A percentile compares a stretch with the other conserved stretches of the same genome.
Evolutionary conservation across 1,284 basidiomycete genomes (phyloP).

Genomic region (Mycena sp.): DNA sequence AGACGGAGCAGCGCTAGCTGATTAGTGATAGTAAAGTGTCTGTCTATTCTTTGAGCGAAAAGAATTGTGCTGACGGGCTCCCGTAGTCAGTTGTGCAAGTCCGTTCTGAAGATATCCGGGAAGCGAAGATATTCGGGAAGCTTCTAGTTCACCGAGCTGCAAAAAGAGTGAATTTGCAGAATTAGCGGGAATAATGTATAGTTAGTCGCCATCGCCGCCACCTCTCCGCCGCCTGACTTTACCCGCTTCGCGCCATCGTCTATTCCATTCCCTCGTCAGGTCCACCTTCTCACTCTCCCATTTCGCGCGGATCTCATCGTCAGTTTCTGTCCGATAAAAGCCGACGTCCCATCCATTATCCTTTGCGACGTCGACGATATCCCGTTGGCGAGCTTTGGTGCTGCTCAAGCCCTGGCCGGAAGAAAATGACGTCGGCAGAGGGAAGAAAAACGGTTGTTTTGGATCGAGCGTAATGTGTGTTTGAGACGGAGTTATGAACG

Average conservation of each 20-base stretch:
- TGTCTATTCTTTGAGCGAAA: neutral
- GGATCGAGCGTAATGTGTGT: conserved; percentile 52
- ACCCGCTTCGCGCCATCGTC: conserved; percentile 79
- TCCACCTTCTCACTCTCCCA: conserved; percentile 80
- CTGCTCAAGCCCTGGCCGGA: conserved; percentile 29
- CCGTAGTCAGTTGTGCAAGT: neutral
- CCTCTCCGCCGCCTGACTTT: conserved; percentile 70
- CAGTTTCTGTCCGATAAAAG: conserved; percentile 63
- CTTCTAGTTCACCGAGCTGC: too few relatives aligned
- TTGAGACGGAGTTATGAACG: conserved; percentile 11
- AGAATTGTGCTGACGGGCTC: neutral
- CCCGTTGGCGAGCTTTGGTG: conserved; percentile 46
- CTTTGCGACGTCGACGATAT: conserved; percentile 53
- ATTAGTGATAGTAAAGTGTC: neutral
- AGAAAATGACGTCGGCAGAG: conserved; percentile 42
- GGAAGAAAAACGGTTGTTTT: conserved; percentile 72
- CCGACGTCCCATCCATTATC: conserved; percentile 55
- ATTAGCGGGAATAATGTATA: too few relatives aligned
- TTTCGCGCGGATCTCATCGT: conserved; percentile 68
- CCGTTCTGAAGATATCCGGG: neutral
- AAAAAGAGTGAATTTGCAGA: too few relatives aligned
- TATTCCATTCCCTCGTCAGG: conserved; percentile 85
- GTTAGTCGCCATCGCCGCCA: conserved; percentile 44
- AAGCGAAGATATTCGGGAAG: neutral
- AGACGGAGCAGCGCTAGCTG: neutral